Evolutionary conservation across 768 basidiomycete species (phyloP).

Genomic region (Amanita brunnescens): DNA sequence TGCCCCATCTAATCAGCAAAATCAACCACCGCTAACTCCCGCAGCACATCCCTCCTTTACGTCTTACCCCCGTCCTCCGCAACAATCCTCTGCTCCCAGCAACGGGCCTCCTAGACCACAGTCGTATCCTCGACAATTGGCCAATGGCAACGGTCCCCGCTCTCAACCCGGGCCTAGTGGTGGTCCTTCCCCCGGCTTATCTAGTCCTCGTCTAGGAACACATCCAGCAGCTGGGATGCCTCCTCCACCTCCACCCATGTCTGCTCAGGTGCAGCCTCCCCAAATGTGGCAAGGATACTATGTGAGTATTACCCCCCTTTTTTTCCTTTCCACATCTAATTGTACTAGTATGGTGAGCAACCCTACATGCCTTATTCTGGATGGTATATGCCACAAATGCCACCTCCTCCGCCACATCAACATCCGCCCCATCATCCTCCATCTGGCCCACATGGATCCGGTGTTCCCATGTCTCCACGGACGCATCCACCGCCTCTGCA

Average conservation of each 20-base stretch:
- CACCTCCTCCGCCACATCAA: slow-evolving; percentile 21
- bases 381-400: slow-evolving; percentile 35
- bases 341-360: slow-evolving; percentile 34
- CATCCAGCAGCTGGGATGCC: slow-evolving; percentile 44
- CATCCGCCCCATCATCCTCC: slow-evolving; percentile 43
- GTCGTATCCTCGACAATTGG: slow-evolving; percentile 48
- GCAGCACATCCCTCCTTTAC: slow-evolving; percentile 32
- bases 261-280: slow-evolving; percentile 28
- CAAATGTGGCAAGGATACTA: slow-evolving; percentile 47
- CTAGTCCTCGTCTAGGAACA: slow-evolving; percentile 61
- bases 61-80: slow-evolving; percentile 37
- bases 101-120: slow-evolving; percentile 54
- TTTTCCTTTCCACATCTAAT: slow-evolving; percentile 5
- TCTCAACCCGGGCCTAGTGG: slow-evolving; percentile 52
- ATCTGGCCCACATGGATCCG: slow-evolving; percentile 35
- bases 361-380: slow-evolving; percentile 33
- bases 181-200: slow-evolving; percentile 42
- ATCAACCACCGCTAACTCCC: slow-evolving; percentile 31
- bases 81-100: slow-evolving; percentile 36
- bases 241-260: slow-evolving; percentile 29
- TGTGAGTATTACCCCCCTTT: slow-evolving; percentile 35
- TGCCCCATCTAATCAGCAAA: slow-evolving; percentile 28
- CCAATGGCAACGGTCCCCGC: slow-evolving; percentile 52
- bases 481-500: slow-evolving; percentile 46
- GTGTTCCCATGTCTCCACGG: slow-evolving; percentile 64